Percentiles rank a stretch among this genome's conserved stretches.
Conservation (phyloP, 2,329 filamentous ascomycete species). For the Diaporthe batatas region DNA sequence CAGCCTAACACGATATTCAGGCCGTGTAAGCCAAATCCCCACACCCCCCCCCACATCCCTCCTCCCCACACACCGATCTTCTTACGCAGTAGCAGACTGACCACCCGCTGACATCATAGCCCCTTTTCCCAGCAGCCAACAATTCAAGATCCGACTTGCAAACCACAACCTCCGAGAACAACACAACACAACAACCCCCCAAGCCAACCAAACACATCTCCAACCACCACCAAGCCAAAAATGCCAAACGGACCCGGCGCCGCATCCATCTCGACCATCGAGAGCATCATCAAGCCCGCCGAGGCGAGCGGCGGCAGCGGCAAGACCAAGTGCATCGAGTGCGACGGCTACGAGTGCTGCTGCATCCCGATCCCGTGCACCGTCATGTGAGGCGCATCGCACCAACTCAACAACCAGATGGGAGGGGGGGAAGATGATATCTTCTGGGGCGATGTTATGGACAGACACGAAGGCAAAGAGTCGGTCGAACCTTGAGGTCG, state of each 20-base stretch:
- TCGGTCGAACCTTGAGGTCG: too few relatives aligned
- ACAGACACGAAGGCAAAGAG: not conserved
- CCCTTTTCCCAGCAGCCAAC: not conserved
- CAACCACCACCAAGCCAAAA: conserved; percentile 44
- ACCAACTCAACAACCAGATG: too few relatives aligned
- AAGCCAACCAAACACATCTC: not conserved
- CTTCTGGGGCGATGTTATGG: not conserved
- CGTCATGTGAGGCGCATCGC: conserved; percentile 57
- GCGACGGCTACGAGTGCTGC: conserved; percentile 66
- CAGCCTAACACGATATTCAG: not conserved
- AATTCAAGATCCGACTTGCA: too few relatives aligned
- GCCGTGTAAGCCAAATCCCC: not conserved
- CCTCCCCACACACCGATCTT: not conserved
- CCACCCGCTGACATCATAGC: conserved; percentile 28
- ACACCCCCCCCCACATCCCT: not conserved
- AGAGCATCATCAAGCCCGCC: conserved; percentile 65
- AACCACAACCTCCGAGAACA: not conserved
- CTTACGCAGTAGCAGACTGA: too few relatives aligned
- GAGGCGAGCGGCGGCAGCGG: conserved; percentile 51
- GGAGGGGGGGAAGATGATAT: accelerated
- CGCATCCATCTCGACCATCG: conserved; percentile 62
- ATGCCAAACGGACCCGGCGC: conserved; percentile 61
- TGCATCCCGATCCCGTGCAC: conserved; percentile 67
- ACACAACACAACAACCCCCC: not conserved
- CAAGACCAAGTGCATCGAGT: conserved; percentile 64